phyloP scores from a whole-genome alignment of 2,329 filamentous ascomycete species.

The Paracamarosporium sp. region DNA sequence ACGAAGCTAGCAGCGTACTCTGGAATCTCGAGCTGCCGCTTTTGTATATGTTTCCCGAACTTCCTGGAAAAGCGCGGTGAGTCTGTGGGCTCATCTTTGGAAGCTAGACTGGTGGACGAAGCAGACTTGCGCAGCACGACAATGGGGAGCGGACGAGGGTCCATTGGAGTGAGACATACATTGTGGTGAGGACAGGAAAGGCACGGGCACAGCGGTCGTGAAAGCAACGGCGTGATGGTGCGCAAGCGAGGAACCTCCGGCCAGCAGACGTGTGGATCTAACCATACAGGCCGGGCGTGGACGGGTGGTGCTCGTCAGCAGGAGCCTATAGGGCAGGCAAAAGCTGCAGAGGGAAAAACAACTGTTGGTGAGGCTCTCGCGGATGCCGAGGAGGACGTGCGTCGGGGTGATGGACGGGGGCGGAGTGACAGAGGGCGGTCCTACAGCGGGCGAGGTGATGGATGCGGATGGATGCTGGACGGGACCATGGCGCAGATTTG shows the following conservation, averaged over 20 bases:
- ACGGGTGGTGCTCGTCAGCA: conserved; percentile 35
- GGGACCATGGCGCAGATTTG: conserved; percentile 31
- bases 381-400: conserved; percentile 33
- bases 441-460: conserved; percentile 29
- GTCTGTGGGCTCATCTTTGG: conserved; percentile 48
- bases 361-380: conserved; percentile 28
- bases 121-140: conserved; percentile 39
- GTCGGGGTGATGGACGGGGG: conserved; percentile 31
- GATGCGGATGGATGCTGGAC: conserved; percentile 11
- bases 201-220: conserved; percentile 23
- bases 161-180: conserved; percentile 48
- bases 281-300: conserved; percentile 41
- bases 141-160: conserved; percentile 36
- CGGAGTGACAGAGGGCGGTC: conserved; percentile 29
- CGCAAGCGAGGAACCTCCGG: conserved; percentile 39
- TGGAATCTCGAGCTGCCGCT: conserved; percentile 96
- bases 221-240: conserved; percentile 31
- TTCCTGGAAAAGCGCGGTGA: conserved; percentile 71
- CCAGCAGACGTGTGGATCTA: conserved; percentile 29
- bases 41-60: conserved; percentile 99
- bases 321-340: conserved; percentile 32
- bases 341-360: conserved; percentile 31
- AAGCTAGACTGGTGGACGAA: conserved; percentile 43
- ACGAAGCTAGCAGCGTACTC: conserved; percentile 99
- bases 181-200: conserved; percentile 36